Base-by-base conservation (phyloP, 202 grass and related monocot species). In the Carex sylvatica region DNA sequence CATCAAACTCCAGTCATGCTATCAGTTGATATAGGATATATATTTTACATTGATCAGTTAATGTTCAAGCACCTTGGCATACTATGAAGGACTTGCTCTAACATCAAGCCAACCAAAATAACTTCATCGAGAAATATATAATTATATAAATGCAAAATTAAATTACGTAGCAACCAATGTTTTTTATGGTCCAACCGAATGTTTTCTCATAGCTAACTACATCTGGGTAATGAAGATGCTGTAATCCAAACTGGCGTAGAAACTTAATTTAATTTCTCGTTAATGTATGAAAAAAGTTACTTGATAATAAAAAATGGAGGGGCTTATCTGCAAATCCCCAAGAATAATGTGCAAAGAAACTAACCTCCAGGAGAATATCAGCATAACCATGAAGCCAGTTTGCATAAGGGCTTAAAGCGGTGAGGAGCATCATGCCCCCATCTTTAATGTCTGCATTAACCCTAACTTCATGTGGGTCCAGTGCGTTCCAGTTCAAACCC, bases 371-470 rank as follows among this genome's bases (percentile, higher is more conserved):
- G 76, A 92, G 84, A 89, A 99, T 92, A 85, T 99, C 91, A 86
- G 92, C 92, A 88, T 99, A 95, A 65, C 92, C 96, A 87, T 99
- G 91, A 85, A 99, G 89, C 96, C 96, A 95, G 59, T 92, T 93
- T 85, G 92, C 93, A 78, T 95, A 95, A 72, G 91, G 91, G 84
- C 86, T 88, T 71, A 99, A 91, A 72, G 96, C 96, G 78, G 92
- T 95, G 87, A 95, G 88, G 78, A 99, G 88, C 86, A 85, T 99
- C 92, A 98, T 95, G 54, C 91, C 96, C 52, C 95, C 96, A 87
- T 98, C 92, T 89, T 98, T 98, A 86, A 98, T 95, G 80, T 98
- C 92, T 58, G 96, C 91, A 87, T 98, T 93, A 87, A 98, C 84
- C 65, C 96, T 92, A 72, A 98, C 92, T 85, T 98, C 96, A 86